Evolutionary conservation across 2,329 filamentous ascomycete genomes (phyloP), one percentile per base, ranked within the genome.

Genomic region (Monosporascus sp.): DNA sequence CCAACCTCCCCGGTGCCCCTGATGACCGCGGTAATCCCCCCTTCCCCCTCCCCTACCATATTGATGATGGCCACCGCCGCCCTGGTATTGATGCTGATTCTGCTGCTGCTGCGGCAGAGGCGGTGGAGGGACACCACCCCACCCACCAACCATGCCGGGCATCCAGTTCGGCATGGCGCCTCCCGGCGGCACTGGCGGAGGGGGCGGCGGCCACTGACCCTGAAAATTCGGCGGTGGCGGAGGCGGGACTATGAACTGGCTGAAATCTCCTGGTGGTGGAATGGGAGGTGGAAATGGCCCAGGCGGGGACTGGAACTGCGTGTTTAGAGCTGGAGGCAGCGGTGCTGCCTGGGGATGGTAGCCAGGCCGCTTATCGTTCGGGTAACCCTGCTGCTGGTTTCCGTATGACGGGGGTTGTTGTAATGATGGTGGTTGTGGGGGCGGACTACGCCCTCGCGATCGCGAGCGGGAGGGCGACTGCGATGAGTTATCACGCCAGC

Each of bases 41-140:
- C 63, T 60, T 20, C 68, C 63, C 5, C 68, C 65, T 48, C 66
- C 43, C 43, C 43, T 59, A 8, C 64, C 62, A 8, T 68, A 63
- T 24, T 65, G 65, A 48, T 61, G 63, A 26, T 60, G 60, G 26
- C 61, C 59, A 11, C 62, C 59, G 4, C 58, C 59, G 19, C 58
- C 58, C 16, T 56, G 54, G 14, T 56, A 52, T 9, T 55, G 59
- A 26, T 60, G 62, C 11, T 43, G 55, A 9, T 50, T 55, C 7
- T 52, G 53, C 11, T 51, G 54, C 5, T 51, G 57, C 7, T 55
- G 60, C 4, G 66, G 68, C 6, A 58, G 65, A 38, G 57, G 62
- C 9, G 55, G 65, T n/a, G 58, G 60, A 4, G 56, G 54, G 8
- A 56, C 57, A 9, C 47, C 58, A 1, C 55, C 43, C 54, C 62